phyloP scores from a whole-genome alignment of 2,329 filamentous ascomycete genomes.

The Alternaria rosae region DNA sequence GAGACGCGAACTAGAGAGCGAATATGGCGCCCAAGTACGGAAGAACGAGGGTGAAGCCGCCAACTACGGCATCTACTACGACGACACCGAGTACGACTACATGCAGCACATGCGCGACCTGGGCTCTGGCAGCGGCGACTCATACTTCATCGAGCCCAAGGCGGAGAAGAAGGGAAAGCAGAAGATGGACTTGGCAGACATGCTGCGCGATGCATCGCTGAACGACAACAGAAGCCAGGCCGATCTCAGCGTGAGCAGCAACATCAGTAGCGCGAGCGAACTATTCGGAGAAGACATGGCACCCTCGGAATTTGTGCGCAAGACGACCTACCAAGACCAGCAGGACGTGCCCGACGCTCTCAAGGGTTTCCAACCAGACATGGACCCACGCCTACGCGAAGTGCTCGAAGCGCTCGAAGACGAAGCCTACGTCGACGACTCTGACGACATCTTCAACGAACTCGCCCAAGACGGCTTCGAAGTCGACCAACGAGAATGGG shows the following conservation, averaged over 20 bases:
- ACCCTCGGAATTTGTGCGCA: conserved; percentile 79
- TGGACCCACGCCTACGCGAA: conserved; percentile 92
- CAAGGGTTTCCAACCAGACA: conserved; percentile 93
- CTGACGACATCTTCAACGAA: conserved; percentile 82
- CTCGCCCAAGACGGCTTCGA: conserved; percentile 75
- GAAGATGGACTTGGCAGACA: conserved; percentile 83
- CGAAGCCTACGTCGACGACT: conserved; percentile 87
- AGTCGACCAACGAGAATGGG: conserved; percentile 81
- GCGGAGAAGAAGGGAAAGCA: conserved; percentile 72
- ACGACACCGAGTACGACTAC: conserved; percentile 96
- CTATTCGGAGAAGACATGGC: conserved; percentile 77
- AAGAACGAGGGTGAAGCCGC: conserved; percentile 96
- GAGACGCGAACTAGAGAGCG: conserved; percentile 77
- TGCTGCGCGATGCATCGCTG: conserved; percentile 65
- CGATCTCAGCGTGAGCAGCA: conserved; percentile 53
- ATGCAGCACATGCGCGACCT: conserved; percentile 98
- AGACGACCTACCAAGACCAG: conserved; percentile 86
- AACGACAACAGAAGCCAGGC: conserved; percentile 53
- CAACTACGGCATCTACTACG: conserved; percentile 90
- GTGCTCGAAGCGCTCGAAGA: conserved; percentile 93
- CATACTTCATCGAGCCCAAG: conserved; percentile 81
- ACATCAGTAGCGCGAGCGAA: conserved; percentile 53
- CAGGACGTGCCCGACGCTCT: conserved; percentile 92
- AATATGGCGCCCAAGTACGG: conserved; percentile 75
- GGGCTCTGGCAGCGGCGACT: conserved; percentile 68